Evolutionary conservation across 371 early-diverging fungal genomes (phyloP).

Genomic region (Parasitella parasitica): DNA sequence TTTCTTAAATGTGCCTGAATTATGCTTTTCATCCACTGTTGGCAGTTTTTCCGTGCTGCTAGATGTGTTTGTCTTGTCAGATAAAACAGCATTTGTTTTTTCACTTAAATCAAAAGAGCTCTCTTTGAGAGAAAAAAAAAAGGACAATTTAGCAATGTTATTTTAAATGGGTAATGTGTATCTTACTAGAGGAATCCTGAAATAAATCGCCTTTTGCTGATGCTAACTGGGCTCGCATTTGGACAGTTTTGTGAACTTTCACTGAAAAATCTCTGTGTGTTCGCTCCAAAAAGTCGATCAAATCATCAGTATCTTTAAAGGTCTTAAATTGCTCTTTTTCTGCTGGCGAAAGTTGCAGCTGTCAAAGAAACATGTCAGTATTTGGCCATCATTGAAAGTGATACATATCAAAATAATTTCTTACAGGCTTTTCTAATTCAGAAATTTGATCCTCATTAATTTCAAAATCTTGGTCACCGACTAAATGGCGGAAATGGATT

Average conservation of each 20-base stretch:
- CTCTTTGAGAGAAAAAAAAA: slow-evolving; percentile 2
- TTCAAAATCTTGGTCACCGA: slow-evolving; percentile 40
- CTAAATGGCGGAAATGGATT: slow-evolving; percentile 44
- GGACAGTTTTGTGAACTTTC: slow-evolving; percentile 45
- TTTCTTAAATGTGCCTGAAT: not conserved
- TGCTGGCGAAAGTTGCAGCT: slow-evolving; percentile 35
- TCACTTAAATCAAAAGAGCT: slow-evolving; percentile 9
- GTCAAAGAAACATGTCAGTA: not conserved
- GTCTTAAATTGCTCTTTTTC: slow-evolving; percentile 23
- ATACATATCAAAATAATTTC: not conserved
- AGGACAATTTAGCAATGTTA: not conserved
- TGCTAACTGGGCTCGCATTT: slow-evolving; percentile 3
- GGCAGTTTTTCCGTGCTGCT: not conserved
- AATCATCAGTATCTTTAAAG: slow-evolving; percentile 37
- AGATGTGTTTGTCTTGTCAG: not conserved
- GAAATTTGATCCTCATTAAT: slow-evolving; percentile 31
- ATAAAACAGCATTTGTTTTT: not conserved
- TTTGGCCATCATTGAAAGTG: not conserved
- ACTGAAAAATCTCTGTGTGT: slow-evolving; percentile 39
- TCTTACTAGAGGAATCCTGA: not conserved
- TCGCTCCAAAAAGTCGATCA: slow-evolving; percentile 45
- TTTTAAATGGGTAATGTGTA: not conserved
- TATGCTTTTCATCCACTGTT: not conserved
- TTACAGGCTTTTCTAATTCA: slow-evolving; percentile 33
- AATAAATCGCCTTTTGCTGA: slow-evolving; percentile 12